phyloP scores from a whole-genome alignment of 2,329 filamentous ascomycete species.

The Colletotrichum theobromicola region DNA sequence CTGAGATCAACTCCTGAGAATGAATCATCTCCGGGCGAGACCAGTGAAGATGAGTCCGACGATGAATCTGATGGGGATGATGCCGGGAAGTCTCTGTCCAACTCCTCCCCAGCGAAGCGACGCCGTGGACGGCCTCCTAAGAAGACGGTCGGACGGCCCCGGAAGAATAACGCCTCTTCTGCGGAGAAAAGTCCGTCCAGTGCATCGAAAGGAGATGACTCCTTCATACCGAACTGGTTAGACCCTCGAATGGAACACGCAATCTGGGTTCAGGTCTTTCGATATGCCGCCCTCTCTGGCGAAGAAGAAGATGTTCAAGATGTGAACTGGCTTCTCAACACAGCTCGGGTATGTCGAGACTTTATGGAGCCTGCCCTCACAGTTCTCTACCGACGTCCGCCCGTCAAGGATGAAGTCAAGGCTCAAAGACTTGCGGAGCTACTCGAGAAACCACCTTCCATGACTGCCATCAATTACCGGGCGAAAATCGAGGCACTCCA shows the following conservation, averaged over 20 bases:
- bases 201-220: neutral
- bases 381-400: slow-evolving; percentile 73
- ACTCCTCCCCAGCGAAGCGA: neutral
- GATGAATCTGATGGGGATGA: neutral
- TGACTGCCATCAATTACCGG: slow-evolving; percentile 66
- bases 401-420: slow-evolving; percentile 56
- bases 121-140: neutral
- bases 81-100: neutral
- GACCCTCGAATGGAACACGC: slow-evolving; percentile 66
- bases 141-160: neutral
- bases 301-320: slow-evolving; percentile 33
- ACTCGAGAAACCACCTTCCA: slow-evolving; percentile 57
- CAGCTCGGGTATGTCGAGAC: slow-evolving; percentile 64
- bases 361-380: slow-evolving; percentile 77
- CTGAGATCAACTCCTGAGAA: neutral
- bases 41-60: neutral
- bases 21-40: neutral
- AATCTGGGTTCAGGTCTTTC: slow-evolving; percentile 73
- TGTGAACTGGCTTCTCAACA: slow-evolving; percentile 68
- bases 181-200: neutral
- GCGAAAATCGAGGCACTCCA: slow-evolving; percentile 74
- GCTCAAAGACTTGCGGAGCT: slow-evolving; percentile 52
- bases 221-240: slow-evolving; percentile 58
- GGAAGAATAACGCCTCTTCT: neutral
- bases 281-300: slow-evolving; percentile 60